Percentiles rank a stretch among this genome's conserved stretches.
Conservation (phyloP, 2,329 filamentous ascomycete species). For the Samsoniella hepiali region DNA sequence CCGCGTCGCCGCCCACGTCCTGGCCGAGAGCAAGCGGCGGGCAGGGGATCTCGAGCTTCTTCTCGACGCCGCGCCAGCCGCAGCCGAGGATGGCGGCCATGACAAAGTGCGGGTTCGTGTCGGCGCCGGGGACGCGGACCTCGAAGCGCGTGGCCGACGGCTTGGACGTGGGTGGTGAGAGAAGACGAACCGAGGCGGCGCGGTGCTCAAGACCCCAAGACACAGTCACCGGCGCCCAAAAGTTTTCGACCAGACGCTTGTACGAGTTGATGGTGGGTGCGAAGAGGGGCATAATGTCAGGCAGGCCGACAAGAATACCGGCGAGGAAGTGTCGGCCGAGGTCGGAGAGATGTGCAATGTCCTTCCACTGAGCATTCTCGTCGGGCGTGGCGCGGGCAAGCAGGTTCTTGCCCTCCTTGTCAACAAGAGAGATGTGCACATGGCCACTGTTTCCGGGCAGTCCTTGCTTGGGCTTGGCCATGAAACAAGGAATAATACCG, state of each 20-base stretch:
- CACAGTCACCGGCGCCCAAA: conserved; percentile 97
- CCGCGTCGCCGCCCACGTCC: conserved; percentile 68
- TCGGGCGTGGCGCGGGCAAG: conserved; percentile 73
- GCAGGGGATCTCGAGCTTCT: conserved; percentile 79
- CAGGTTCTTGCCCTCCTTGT: conserved; percentile 77
- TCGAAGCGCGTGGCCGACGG: conserved; percentile 88
- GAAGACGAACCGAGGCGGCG: conserved; percentile 84
- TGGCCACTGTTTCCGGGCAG: conserved; percentile 94
- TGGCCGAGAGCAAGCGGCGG: conserved; percentile 83
- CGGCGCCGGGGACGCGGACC: conserved; percentile 88
- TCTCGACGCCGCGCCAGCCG: conserved; percentile 88
- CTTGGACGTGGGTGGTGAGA: conserved; percentile 81
- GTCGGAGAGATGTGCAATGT: conserved; percentile 79
- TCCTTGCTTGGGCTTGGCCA: conserved; percentile 92
- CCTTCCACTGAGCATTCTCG: conserved; percentile 65
- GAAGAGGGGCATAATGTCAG: conserved; percentile 92
- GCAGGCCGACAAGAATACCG: conserved; percentile 80
- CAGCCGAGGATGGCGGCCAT: conserved; percentile 82
- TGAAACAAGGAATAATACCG: conserved; percentile 95
- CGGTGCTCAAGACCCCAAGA: conserved; percentile 97
- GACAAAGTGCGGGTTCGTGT: conserved; percentile 85
- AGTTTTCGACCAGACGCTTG: conserved; percentile 97
- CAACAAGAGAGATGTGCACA: conserved; percentile 88
- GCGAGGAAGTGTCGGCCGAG: conserved; percentile 90
- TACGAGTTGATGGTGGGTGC: conserved; percentile 97